A percentile compares a stretch with the other conserved stretches of the same genome.
Conservation (phyloP, 768 basidiomycete species). For the Trametes cinnabarina region DNA sequence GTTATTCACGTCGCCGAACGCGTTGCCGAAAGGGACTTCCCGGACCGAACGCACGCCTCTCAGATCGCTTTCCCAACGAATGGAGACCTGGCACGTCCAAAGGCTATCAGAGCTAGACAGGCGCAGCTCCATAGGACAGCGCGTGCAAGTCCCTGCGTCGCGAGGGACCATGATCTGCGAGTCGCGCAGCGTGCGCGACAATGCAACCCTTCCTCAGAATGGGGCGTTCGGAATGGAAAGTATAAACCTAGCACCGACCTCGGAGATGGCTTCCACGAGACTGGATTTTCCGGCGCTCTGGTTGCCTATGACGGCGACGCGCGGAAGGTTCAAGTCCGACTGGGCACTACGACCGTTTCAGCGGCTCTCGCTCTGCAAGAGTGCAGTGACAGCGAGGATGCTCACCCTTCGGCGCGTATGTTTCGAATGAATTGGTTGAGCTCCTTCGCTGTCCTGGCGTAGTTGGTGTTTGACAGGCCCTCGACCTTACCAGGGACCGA, state of each 20-base stretch:
- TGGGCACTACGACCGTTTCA: constrained; percentile 33
- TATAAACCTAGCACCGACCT: constrained; percentile 45
- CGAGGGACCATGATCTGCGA: constrained; percentile 22
- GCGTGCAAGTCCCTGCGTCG: constrained; percentile 44
- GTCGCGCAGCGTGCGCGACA: no score
- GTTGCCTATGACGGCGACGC: constrained; percentile 50
- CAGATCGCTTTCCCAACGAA: constrained; percentile 42
- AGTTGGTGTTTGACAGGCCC: not conserved
- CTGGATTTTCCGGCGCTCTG: constrained; percentile 50
- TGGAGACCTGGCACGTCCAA: constrained; percentile 37
- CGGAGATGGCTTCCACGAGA: constrained; percentile 50
- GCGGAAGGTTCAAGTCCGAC: constrained; percentile 45
- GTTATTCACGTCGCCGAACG: constrained; percentile 29
- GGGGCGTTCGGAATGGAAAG: no score
- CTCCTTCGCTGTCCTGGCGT: constrained; percentile 15
- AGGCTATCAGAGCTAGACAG: constrained; percentile 19
- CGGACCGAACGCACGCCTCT: constrained; percentile 16
- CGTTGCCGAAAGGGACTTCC: constrained; percentile 41
- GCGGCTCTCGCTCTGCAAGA: not conserved
- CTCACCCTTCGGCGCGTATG: constrained; percentile 11
- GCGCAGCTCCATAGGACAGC: constrained; percentile 40
- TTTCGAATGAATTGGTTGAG: constrained; percentile 16
- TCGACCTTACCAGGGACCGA: not conserved
- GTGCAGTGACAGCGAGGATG: not conserved
- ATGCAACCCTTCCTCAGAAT: no score